Percentiles rank a stretch among this genome's conserved stretches.
Conservation (phyloP, 129 eudicot genomes). For the Kitagawia praeruptora region DNA sequence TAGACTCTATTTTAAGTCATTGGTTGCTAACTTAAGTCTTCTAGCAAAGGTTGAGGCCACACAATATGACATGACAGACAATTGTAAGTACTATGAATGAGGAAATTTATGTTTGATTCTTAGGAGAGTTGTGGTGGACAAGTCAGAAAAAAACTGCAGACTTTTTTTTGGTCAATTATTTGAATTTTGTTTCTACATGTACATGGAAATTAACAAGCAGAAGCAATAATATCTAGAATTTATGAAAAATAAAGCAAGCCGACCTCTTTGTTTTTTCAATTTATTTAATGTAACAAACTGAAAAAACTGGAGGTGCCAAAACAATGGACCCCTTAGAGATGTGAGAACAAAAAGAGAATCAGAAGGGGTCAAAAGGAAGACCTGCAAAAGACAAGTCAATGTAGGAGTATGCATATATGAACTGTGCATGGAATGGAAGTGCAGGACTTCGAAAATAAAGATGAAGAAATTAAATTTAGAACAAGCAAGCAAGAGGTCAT, state of each 20-base stretch:
- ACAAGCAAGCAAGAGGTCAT: too few species aligned
- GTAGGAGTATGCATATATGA: neutral
- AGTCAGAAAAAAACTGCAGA: neutral
- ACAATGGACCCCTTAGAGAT: neutral
- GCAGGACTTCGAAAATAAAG: too few species aligned
- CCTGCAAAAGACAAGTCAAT: neutral
- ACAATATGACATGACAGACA: neutral
- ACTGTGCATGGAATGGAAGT: too few species aligned
- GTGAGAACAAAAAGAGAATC: neutral
- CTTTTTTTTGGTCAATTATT: neutral
- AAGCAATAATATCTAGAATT: neutral
- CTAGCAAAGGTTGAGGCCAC: neutral
- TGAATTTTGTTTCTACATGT: neutral
- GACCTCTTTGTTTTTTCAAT: neutral
- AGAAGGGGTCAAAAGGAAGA: neutral
- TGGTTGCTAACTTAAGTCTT: neutral
- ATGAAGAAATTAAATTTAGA: too few species aligned
- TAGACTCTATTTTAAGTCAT: neutral
- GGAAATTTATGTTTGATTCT: neutral
- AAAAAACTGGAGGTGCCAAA: neutral
- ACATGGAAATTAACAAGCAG: neutral
- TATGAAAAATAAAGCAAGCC: neutral
- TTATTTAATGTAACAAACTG: neutral
- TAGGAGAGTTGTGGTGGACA: neutral
- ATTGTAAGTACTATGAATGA: neutral